phyloP scores from a whole-genome alignment of 805 yeast genomes.

The Torulaspora quercuum region DNA sequence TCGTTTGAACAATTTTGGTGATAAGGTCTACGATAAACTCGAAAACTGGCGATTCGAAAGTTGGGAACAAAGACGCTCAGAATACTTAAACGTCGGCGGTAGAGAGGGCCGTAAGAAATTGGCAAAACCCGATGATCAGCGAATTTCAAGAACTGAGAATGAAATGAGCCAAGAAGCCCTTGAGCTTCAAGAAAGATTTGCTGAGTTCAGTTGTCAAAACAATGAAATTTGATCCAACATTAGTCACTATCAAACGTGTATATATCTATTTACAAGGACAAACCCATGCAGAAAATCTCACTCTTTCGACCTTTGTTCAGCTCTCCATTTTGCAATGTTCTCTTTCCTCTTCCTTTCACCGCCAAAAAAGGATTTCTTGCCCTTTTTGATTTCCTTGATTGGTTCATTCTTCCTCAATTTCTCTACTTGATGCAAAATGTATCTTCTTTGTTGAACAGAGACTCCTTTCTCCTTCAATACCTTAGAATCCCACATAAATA shows the following conservation, averaged over 20 bases:
- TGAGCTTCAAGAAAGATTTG: conserved; percentile 45
- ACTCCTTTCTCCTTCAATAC: conserved; percentile 73
- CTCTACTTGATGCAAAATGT: conserved; percentile 70
- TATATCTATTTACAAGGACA: too few relatives aligned
- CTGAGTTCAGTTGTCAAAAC: conserved; percentile 16
- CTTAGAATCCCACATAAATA: conserved; percentile 54
- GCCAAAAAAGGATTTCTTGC: conserved; percentile 73
- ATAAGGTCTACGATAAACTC: conserved; percentile 64
- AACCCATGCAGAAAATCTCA: too few relatives aligned
- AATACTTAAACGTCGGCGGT: conserved; percentile 26
- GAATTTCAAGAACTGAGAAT: conserved; percentile 55
- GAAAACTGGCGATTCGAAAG: conserved; percentile 54
- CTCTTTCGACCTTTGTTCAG: conserved; percentile 44
- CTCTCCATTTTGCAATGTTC: conserved; percentile 55
- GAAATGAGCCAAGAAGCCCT: conserved; percentile 72
- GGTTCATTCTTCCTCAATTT: conserved; percentile 56
- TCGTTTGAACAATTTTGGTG: conserved; percentile 56
- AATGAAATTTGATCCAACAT: too few relatives aligned
- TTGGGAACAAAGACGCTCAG: conserved; percentile 33
- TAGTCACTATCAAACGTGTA: too few relatives aligned
- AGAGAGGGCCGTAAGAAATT: conserved; percentile 27
- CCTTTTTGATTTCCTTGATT: conserved; percentile 54
- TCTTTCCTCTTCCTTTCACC: conserved; percentile 81
- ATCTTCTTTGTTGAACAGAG: conserved; percentile 66
- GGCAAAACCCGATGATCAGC: conserved; percentile 47